Conservation (phyloP, 352 stramenopile genomes). For the Aphanomyces euteiches region DNA sequence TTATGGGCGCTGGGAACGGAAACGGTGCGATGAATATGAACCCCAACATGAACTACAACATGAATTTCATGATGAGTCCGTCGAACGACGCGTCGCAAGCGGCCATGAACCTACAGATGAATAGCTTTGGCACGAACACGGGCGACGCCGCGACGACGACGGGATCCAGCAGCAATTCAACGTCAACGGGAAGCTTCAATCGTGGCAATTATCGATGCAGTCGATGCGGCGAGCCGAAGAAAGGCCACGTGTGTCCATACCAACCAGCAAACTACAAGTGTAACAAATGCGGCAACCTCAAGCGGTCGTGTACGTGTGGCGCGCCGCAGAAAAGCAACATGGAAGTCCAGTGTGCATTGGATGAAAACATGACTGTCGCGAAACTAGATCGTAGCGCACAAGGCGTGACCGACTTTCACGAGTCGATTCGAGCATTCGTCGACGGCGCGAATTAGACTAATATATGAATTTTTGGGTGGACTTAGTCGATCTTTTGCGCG, state of each 20-base stretch:
- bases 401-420: conserved; percentile 71
- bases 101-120: neutral
- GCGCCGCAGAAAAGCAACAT: conserved; percentile 61
- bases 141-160: neutral
- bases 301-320: conserved; percentile 72
- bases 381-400: conserved; percentile 61
- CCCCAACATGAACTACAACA: conserved; percentile 12
- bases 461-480: neutral
- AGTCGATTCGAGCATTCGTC: conserved; percentile 40
- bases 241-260: conserved; percentile 78
- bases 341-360: conserved; percentile 71
- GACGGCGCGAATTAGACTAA: conserved; percentile 16
- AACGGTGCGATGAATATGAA: neutral
- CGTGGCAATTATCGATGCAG: conserved; percentile 84
- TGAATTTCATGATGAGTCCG: conserved; percentile 14
- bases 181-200: conserved; percentile 36
- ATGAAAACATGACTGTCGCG: conserved; percentile 78
- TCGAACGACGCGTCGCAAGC: conserved; percentile 1
- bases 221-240: conserved; percentile 81
- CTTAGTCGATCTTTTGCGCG: conserved; percentile 24
- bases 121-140: conserved; percentile 19
- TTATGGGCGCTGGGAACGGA: conserved; percentile 6
- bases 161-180: neutral
- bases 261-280: conserved; percentile 83
- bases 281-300: conserved; percentile 61